phyloP scores from a whole-genome alignment of 352 stramenopile species.

The Globisporangium irregulare region DNA sequence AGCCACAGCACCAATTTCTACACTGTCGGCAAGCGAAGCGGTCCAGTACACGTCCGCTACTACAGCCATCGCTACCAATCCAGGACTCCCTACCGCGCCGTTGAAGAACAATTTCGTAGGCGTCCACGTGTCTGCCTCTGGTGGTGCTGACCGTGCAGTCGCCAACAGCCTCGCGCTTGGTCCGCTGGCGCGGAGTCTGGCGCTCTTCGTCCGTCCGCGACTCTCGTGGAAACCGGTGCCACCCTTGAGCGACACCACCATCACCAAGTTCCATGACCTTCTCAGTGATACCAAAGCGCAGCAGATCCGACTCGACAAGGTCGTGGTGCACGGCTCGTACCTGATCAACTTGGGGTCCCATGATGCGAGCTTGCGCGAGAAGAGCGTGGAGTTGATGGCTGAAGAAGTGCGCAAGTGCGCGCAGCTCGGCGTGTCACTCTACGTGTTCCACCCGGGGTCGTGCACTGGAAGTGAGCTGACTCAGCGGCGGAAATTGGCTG shows the following conservation, averaged over 20 bases:
- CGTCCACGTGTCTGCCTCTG: slow-evolving; percentile 40
- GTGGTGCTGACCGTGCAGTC: slow-evolving; percentile 32
- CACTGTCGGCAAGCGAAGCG: not conserved
- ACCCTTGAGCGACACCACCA: slow-evolving; percentile 17
- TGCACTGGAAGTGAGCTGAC: slow-evolving; percentile 21
- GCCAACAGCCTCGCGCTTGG: slow-evolving; percentile 29
- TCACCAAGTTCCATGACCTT: slow-evolving; percentile 21
- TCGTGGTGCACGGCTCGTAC: slow-evolving; percentile 46
- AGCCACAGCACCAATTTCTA: not conserved
- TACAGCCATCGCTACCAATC: too few species aligned
- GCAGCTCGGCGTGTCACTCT: slow-evolving; percentile 34
- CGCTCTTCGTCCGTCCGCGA: slow-evolving; percentile 40
- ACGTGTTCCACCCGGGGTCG: slow-evolving; percentile 45
- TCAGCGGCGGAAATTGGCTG: slow-evolving; percentile 11
- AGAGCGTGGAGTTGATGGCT: slow-evolving; percentile 37
- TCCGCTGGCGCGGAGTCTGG: slow-evolving; percentile 23
- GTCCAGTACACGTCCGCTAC: not conserved
- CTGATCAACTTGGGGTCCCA: slow-evolving; percentile 42
- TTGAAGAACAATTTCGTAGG: slow-evolving; percentile 26
- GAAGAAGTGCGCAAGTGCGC: slow-evolving; percentile 41
- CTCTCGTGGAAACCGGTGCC: slow-evolving; percentile 31
- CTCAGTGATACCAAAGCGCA: not conserved
- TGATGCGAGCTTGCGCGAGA: slow-evolving; percentile 25
- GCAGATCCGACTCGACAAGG: slow-evolving; percentile 20
- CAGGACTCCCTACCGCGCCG: not conserved